Evolutionary conservation across 257 asterid genomes (phyloP).

Genomic region (Phtheirospermum japonicum): DNA sequence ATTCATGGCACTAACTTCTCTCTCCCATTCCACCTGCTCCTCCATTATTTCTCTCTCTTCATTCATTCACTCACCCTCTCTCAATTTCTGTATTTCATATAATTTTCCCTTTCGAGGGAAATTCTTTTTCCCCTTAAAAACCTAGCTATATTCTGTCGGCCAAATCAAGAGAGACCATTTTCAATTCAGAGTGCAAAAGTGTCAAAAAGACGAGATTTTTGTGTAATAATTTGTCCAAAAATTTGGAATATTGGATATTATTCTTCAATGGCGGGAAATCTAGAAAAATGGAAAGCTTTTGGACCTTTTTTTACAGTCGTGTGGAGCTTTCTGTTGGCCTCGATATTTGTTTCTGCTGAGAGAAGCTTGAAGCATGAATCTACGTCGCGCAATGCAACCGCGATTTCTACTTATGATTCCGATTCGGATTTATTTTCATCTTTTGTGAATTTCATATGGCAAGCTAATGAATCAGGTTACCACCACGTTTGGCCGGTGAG

Average conservation of each 20-base stretch:
- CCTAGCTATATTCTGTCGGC: no score
- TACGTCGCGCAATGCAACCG: constrained; percentile 30
- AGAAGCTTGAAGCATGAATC: constrained; percentile 57
- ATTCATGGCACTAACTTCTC: no score
- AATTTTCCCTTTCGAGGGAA: no score
- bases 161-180: no score
- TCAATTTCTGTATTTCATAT: no score
- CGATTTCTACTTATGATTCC: constrained; percentile 28
- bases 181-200: no score
- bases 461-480: constrained; percentile 62
- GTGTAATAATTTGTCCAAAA: no score
- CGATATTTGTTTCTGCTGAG: constrained; percentile 84
- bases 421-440: constrained; percentile 38
- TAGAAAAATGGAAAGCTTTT: constrained; percentile 56
- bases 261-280: constrained; percentile 49
- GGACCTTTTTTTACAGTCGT: constrained; percentile 54
- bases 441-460: constrained; percentile 66
- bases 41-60: no score
- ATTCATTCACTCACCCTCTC: no score
- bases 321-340: constrained; percentile 73
- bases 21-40: no score
- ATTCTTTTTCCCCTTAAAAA: no score
- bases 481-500: constrained; percentile 97
- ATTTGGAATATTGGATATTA: background rate
- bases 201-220: no score